Evolutionary conservation across 345 rosid species (phyloP).

Genomic region (Anacardium occidentale): DNA sequence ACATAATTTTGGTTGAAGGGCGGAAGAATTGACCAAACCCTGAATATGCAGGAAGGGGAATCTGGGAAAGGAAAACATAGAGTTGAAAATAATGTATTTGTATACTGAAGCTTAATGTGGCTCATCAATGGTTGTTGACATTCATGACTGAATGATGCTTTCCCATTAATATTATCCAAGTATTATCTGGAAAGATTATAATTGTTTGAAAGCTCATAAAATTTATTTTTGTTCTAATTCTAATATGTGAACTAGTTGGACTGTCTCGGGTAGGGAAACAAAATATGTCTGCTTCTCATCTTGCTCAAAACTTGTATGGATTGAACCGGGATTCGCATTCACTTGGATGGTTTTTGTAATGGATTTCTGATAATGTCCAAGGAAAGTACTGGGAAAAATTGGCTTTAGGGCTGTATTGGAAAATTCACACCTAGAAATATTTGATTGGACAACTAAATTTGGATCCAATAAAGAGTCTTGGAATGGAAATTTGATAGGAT

Average conservation of each 20-base stretch:
- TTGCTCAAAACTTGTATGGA: not conserved
- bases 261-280: too few species aligned
- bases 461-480: too few species aligned
- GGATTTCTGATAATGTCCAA: not conserved
- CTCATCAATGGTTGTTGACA: not conserved
- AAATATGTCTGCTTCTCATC: too few species aligned
- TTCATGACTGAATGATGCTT: not conserved
- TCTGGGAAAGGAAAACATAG: not conserved
- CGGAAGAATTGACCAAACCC: constrained; percentile 67
- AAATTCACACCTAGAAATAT: too few species aligned
- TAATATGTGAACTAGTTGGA: too few species aligned
- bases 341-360: not conserved
- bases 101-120: not conserved
- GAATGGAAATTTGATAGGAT: too few species aligned
- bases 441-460: too few species aligned
- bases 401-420: too few species aligned
- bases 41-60: not conserved
- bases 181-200: not conserved
- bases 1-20: constrained; percentile 76
- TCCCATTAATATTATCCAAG: not conserved
- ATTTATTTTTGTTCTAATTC: not conserved
- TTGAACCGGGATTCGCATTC: not conserved
- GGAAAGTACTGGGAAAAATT: too few species aligned
- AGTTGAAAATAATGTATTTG: not conserved
- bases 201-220: not conserved